Percentiles rank a stretch among this genome's conserved stretches.
These are phyloP conservation scores for Globisporangium alternatum DNA, from an alignment of 352 stramenopile species.

Conservation along the genomic window DNA sequence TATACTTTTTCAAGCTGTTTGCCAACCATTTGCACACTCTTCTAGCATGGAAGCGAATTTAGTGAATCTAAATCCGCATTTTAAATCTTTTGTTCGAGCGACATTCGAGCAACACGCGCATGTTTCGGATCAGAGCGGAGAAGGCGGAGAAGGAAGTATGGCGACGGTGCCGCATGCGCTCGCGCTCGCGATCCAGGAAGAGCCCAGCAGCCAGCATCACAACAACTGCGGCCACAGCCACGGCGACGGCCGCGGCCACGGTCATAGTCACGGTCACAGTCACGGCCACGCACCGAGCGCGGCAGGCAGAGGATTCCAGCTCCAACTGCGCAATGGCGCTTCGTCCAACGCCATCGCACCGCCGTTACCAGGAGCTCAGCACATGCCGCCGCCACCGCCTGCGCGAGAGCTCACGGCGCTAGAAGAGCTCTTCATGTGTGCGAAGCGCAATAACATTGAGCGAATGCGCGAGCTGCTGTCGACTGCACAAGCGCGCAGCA, in stretches of 20 bases:
- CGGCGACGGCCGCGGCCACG: not conserved
- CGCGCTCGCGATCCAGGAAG: conserved; percentile 3
- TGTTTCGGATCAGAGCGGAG: not conserved
- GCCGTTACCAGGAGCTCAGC: not conserved
- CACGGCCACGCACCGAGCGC: conserved; percentile 3
- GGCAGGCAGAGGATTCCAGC: conserved; percentile 8
- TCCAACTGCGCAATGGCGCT: conserved; percentile 8
- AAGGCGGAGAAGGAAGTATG: not conserved
- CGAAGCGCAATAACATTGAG: conserved; percentile 54
- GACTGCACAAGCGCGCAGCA: conserved; percentile 20
- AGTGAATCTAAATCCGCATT: too few species aligned
- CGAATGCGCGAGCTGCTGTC: conserved; percentile 52
- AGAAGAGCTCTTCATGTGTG: conserved; percentile 64
- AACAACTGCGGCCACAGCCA: conserved; percentile 15
- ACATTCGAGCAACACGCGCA: too few species aligned
- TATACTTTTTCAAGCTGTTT: too few species aligned
- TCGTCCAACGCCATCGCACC: not conserved
- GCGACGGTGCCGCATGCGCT: not conserved
- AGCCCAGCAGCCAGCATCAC: not conserved
- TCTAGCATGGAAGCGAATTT: too few species aligned
- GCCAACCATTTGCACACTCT: too few species aligned
- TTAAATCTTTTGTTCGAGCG: too few species aligned
- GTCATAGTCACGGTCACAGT: conserved; percentile 9
- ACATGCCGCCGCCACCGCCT: not conserved
- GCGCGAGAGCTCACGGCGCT: conserved; percentile 30